Evolutionary conservation across 2,329 filamentous ascomycete genomes (phyloP).

Genomic region (Tolypocladium tropicale): DNA sequence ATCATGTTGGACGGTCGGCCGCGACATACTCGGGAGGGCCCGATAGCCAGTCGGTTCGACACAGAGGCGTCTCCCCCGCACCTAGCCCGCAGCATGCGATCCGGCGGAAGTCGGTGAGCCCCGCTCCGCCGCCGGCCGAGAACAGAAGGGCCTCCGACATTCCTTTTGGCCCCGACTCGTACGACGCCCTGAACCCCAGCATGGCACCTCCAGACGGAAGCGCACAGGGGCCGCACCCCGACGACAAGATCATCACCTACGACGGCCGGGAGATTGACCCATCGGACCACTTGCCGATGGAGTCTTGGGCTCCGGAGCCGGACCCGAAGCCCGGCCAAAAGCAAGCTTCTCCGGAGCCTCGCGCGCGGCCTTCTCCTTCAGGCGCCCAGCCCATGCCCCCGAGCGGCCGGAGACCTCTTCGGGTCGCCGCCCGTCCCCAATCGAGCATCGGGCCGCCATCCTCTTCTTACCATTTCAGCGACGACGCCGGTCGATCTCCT

Average conservation of each 20-base stretch:
- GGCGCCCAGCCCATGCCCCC: slow-evolving; percentile 43
- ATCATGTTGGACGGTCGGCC: slow-evolving; percentile 31
- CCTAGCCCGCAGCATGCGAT: slow-evolving; percentile 42
- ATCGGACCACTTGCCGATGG: slow-evolving; percentile 68
- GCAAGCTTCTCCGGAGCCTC: slow-evolving; percentile 17
- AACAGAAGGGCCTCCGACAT: slow-evolving; percentile 46
- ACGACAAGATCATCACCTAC: slow-evolving; percentile 63
- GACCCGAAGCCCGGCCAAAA: slow-evolving; percentile 34
- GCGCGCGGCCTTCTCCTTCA: slow-evolving; percentile 34
- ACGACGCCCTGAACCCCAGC: slow-evolving; percentile 59
- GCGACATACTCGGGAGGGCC: slow-evolving; percentile 27
- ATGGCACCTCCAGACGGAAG: slow-evolving; percentile 23
- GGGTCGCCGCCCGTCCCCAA: slow-evolving; percentile 38
- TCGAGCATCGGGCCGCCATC: slow-evolving; percentile 29
- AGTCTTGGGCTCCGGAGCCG: slow-evolving; percentile 69
- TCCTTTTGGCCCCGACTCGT: slow-evolving; percentile 68
- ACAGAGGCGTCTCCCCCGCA: slow-evolving; percentile 27
- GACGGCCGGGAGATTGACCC: slow-evolving; percentile 72
- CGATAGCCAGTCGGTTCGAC: slow-evolving; percentile 14
- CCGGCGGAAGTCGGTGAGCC: slow-evolving; percentile 64
- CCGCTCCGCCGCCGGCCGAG: slow-evolving; percentile 44
- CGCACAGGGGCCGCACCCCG: slow-evolving; percentile 24
- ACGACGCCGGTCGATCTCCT: slow-evolving; percentile 22
- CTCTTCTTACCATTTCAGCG: slow-evolving; percentile 17
- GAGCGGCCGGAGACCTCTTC: slow-evolving; percentile 40